These are phyloP conservation scores for Penicillium odoratum DNA, from an alignment of 495 filamentous ascomycete genomes.

Conservation along the genomic window DNA sequence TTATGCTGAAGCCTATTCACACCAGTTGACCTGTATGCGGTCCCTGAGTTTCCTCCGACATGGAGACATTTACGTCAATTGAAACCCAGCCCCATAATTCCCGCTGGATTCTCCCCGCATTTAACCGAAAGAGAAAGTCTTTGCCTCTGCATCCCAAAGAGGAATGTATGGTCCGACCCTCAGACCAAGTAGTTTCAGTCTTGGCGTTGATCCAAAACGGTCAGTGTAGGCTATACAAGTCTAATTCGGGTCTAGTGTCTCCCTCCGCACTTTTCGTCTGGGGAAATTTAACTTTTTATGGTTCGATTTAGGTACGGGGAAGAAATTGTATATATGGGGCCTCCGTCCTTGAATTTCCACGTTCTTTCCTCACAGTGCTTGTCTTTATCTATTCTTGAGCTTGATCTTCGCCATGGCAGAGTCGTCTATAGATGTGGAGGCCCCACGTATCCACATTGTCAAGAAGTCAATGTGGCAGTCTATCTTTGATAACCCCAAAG, in stretches of 20 bases:
- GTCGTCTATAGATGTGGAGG: conserved; percentile 23
- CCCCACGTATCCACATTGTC: conserved; percentile 22
- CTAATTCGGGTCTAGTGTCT: conserved; percentile 11
- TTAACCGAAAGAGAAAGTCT: conserved; percentile 11
- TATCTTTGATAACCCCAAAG: conserved; percentile 36
- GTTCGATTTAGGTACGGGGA: not conserved
- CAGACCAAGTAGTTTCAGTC: not conserved
- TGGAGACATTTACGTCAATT: not conserved
- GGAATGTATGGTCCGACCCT: conserved; percentile 4
- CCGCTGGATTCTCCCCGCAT: conserved; percentile 22
- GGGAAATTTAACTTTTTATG: conserved; percentile 17
- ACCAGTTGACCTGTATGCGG: not conserved
- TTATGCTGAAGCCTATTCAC: too few relatives aligned
- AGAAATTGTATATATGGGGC: conserved; percentile 11
- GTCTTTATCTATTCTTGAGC: not conserved
- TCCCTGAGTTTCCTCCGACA: not conserved
- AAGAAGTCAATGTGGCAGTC: conserved; percentile 38
- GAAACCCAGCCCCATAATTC: conserved; percentile 1
- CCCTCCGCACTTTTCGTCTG: conserved; percentile 24
- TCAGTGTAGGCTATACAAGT: conserved; percentile 15
- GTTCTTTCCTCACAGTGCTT: conserved; percentile 2
- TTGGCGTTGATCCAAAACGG: conserved; percentile 7
- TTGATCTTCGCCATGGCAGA: conserved; percentile 17
- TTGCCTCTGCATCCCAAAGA: conserved; percentile 22
- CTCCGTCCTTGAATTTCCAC: not conserved